Conservation (phyloP, 148 eudicot species). For the Silene latifolia region DNA sequence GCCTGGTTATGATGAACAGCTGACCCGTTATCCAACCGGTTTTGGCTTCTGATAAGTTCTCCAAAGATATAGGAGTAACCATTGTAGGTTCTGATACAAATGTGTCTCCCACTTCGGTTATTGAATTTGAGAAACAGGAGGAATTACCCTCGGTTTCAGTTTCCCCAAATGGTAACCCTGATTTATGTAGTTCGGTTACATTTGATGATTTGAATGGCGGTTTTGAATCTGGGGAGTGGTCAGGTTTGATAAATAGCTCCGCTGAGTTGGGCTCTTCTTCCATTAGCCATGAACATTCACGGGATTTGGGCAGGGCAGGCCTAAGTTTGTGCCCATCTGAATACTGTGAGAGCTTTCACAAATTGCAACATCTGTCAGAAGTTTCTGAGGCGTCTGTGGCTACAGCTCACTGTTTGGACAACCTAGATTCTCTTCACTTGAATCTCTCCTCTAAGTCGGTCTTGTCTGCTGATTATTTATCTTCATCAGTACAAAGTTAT, state of each 20-base stretch:
- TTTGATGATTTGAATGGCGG: conserved; percentile 44
- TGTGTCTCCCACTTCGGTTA: conserved; percentile 78
- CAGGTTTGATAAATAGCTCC: conserved; percentile 51
- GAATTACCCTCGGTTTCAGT: conserved; percentile 52
- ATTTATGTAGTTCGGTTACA: conserved; percentile 29
- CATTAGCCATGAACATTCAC: conserved; percentile 49
- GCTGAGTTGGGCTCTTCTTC: conserved; percentile 57
- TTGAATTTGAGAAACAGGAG: conserved; percentile 59
- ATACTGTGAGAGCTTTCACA: conserved; percentile 62
- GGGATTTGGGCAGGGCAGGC: conserved; percentile 47
- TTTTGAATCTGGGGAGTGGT: conserved; percentile 49
- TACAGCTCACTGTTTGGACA: conserved; percentile 48
- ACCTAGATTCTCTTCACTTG: conserved; percentile 44
- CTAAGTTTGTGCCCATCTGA: conserved; percentile 77
- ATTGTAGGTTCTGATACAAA: conserved; percentile 41
- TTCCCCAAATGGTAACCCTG: conserved; percentile 31
- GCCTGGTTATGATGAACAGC: no score
- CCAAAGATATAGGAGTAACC: conserved; percentile 41
- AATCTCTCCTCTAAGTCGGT: conserved; percentile 66
- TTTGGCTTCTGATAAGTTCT: conserved; percentile 43
- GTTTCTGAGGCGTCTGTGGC: conserved; percentile 39
- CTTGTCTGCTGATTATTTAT: conserved; percentile 67
- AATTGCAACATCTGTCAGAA: conserved; percentile 61
- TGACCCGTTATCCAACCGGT: conserved; percentile 91
- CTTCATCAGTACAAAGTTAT: conserved; percentile 79